Evolutionary conservation across 176 grass and related monocot species (phyloP).

Genomic region (Urochloa ruziziensis): DNA sequence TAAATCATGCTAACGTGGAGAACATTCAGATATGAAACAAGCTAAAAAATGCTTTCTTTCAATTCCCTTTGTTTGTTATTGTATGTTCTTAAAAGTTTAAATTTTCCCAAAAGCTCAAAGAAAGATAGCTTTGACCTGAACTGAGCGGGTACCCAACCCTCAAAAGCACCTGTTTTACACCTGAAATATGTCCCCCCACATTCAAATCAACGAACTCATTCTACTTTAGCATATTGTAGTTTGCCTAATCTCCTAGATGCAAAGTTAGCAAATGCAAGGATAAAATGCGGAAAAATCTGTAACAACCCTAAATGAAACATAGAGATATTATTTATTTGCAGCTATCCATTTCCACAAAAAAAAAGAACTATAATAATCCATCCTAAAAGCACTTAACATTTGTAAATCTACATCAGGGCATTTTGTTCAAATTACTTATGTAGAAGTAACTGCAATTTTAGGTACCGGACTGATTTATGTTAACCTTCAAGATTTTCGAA

Average conservation of each 20-base stretch:
- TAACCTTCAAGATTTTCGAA: not conserved
- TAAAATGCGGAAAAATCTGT: not conserved
- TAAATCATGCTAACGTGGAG: not conserved
- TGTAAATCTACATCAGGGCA: not conserved
- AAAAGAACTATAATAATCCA: not conserved
- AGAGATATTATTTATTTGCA: not conserved
- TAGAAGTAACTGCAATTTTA: not conserved
- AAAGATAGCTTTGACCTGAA: not conserved
- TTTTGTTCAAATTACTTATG: not conserved
- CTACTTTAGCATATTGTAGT: not conserved
- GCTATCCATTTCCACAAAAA: not conserved
- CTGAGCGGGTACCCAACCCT: not conserved
- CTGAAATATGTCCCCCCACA: not conserved
- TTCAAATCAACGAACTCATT: not conserved
- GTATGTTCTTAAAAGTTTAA: not conserved
- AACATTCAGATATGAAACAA: not conserved
- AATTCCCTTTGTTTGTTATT: not conserved
- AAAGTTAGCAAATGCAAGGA: not conserved
- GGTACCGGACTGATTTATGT: not conserved
- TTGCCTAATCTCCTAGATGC: not conserved
- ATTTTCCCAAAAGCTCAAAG: not conserved
- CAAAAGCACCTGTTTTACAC: too few relatives aligned
- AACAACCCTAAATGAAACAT: not conserved
- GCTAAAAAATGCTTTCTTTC: not conserved
- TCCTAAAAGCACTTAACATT: not conserved